Evolutionary conservation across 208 protist species (phyloP).

Genomic region (Crithidia bombi): DNA sequence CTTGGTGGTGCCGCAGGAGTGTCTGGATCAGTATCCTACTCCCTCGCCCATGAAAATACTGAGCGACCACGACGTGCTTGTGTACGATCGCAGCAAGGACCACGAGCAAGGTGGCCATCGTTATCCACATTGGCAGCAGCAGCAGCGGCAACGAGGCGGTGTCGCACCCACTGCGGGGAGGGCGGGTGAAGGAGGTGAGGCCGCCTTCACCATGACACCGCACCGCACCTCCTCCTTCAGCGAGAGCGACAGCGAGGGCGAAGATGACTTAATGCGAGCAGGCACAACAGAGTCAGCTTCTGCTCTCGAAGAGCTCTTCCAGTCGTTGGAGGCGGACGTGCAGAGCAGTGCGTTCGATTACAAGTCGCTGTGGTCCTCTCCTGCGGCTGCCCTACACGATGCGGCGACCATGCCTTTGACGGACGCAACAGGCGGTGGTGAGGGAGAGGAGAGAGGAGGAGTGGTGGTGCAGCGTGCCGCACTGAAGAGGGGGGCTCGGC

Average conservation of each 20-base stretch:
- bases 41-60: background rate
- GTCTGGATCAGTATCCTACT: background rate
- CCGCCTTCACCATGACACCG: background rate
- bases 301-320: constrained; percentile 23
- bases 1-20: constrained; percentile 24
- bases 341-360: background rate
- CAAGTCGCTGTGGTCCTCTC: background rate
- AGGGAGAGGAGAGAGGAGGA: background rate
- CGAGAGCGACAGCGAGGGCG: constrained; percentile 9
- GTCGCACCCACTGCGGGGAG: background rate
- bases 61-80: constrained; percentile 19
- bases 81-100: constrained; percentile 1
- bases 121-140: background rate
- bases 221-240: background rate
- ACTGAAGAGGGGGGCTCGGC: constrained; percentile 2
- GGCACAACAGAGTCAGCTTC: background rate
- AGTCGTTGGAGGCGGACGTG: constrained; percentile 19
- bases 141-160: background rate
- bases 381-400: background rate
- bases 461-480: constrained; percentile 19
- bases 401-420: too few species aligned
- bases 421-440: too few species aligned
- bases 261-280: background rate
- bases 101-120: too few species aligned
- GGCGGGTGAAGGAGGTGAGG: background rate